Conservation (phyloP, 1,284 basidiomycete species). For the Cronartium ribicola region DNA sequence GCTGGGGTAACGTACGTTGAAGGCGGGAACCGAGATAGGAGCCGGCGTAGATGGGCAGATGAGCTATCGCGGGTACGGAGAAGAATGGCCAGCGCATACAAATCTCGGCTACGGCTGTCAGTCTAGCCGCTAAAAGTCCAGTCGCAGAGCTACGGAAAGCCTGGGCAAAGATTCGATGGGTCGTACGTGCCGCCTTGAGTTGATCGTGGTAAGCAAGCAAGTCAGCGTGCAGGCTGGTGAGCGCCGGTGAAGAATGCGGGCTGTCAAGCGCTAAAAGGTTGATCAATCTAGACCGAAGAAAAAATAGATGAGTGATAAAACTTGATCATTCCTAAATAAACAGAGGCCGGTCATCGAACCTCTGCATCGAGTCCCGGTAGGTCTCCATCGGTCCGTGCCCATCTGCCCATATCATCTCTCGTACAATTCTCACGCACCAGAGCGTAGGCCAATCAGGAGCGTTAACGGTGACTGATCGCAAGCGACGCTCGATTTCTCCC, state of each 20-base stretch:
- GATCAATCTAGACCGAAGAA: neutral
- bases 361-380: slow-evolving; percentile 32
- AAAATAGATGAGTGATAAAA: neutral
- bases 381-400: slow-evolving; percentile 20
- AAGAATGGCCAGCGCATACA: slow-evolving; percentile 24
- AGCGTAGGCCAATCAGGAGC: slow-evolving; percentile 33
- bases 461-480: slow-evolving; percentile 29
- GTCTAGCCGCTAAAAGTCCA: neutral
- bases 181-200: neutral
- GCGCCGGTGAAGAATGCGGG: neutral
- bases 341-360: neutral
- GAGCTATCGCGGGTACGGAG: neutral
- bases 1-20: slow-evolving; percentile 15
- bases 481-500: neutral
- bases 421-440: slow-evolving; percentile 15
- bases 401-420: slow-evolving; percentile 29
- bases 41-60: slow-evolving; percentile 27
- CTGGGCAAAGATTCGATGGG: slow-evolving; percentile 1
- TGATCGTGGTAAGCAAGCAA: slow-evolving; percentile 12
- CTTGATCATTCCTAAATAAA: neutral
- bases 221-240: slow-evolving; percentile 5
- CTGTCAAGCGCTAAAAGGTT: too few species aligned
- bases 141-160: neutral
- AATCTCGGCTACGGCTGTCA: neutral
- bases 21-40: slow-evolving; percentile 23